phyloP scores from a whole-genome alignment of 192 early-diverging fungal species.

The Gonapodya sp. region DNA sequence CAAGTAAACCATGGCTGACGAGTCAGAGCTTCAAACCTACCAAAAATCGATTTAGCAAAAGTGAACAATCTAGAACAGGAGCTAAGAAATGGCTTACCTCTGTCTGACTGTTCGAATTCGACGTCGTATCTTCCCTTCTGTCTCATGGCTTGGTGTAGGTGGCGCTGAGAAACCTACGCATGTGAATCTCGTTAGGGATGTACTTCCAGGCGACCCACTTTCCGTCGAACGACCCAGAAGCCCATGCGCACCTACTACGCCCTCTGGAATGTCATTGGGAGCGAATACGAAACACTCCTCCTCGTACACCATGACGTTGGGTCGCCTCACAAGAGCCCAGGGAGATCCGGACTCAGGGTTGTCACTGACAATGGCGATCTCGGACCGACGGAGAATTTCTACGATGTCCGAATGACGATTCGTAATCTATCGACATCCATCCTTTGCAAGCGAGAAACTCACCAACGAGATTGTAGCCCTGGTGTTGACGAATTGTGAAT shows the following conservation, averaged over 20 bases:
- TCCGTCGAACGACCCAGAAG: too few relatives aligned
- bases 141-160: conserved; percentile 5
- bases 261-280: conserved; percentile 16
- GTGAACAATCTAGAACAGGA: too few relatives aligned
- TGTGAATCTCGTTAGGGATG: too few relatives aligned
- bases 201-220: too few relatives aligned
- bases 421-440: too few relatives aligned
- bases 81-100: too few relatives aligned
- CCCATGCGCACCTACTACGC: conserved; percentile 17
- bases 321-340: conserved; percentile 30
- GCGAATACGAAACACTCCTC: conserved; percentile 17
- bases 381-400: conserved; percentile 46
- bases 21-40: conserved; percentile 42
- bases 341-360: conserved; percentile 16
- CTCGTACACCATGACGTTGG: conserved; percentile 40
- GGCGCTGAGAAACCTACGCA: conserved; percentile 8
- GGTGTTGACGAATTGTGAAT: not conserved
- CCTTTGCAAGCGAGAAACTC: too few relatives aligned
- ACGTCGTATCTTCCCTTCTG: conserved; percentile 10
- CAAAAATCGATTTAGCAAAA: too few relatives aligned
- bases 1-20: conserved; percentile 14
- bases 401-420: conserved; percentile 83
- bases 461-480: conserved; percentile 1
- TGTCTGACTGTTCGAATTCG: conserved; percentile 28
- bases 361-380: conserved; percentile 11